phyloP scores from a whole-genome alignment of 1,139 yeast genomes.

The Kluyveromyces marxianus region DNA sequence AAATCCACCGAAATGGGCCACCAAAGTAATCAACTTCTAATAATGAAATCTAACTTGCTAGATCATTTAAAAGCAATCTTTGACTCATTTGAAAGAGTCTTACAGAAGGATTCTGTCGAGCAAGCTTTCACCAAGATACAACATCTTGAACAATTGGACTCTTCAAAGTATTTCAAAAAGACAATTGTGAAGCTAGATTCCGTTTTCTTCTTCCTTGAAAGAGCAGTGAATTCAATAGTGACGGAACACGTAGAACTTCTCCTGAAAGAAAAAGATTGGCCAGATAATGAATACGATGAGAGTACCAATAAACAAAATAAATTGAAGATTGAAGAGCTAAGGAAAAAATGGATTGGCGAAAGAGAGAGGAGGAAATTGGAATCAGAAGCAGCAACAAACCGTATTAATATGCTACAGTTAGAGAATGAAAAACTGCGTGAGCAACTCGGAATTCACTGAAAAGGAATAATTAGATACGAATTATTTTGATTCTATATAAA shows the following conservation, averaged over 20 bases:
- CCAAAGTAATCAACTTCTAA: slow-evolving; percentile 14
- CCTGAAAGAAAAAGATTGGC: slow-evolving; percentile 18
- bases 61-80: slow-evolving; percentile 39
- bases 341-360: slow-evolving; percentile 60
- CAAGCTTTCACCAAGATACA: slow-evolving; percentile 50
- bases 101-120: slow-evolving; percentile 50
- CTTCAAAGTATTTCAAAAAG: slow-evolving; percentile 27
- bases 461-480: background rate
- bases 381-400: slow-evolving; percentile 43
- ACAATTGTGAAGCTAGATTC: slow-evolving; percentile 46
- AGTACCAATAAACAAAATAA: slow-evolving; percentile 26
- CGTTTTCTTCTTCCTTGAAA: slow-evolving; percentile 47
- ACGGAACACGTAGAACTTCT: slow-evolving; percentile 47
- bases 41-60: slow-evolving; percentile 23
- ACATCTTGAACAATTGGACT: slow-evolving; percentile 31
- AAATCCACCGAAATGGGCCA: slow-evolving; percentile 27
- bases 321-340: slow-evolving; percentile 53
- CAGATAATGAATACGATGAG: slow-evolving; percentile 14
- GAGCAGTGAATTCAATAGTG: slow-evolving; percentile 53
- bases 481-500: background rate
- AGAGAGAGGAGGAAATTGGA: slow-evolving; percentile 62
- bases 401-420: slow-evolving; percentile 46
- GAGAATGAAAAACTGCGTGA: slow-evolving; percentile 43
- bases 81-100: slow-evolving; percentile 44
- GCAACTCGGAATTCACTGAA: slow-evolving; percentile 14